Percentiles rank a stretch among this genome's conserved stretches.
Conservation (phyloP, 2,329 filamentous ascomycete genomes). For the Fusarium xyrophilum region DNA sequence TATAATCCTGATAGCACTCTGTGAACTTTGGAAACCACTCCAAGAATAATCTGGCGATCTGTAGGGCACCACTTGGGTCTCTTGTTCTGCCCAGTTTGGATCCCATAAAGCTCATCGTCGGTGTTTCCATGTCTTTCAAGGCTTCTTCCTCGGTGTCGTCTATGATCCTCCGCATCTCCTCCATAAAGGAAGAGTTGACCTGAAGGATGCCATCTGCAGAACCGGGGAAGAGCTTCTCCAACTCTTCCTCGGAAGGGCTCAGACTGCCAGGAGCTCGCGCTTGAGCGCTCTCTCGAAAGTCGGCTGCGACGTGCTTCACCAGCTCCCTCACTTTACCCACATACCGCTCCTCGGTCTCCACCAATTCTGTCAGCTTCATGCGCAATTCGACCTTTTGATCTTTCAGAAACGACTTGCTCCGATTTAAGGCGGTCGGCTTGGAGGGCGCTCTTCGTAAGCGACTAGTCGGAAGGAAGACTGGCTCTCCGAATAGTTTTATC, state of each 20-base stretch:
- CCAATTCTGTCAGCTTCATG: constrained; percentile 86
- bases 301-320: constrained; percentile 79
- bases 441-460: constrained; percentile 86
- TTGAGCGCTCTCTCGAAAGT: constrained; percentile 76
- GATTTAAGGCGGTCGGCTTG: constrained; percentile 79
- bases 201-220: constrained; percentile 82
- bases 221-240: constrained; percentile 80
- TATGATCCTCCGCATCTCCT: constrained; percentile 76
- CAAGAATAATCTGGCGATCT: constrained; percentile 80
- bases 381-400: constrained; percentile 85
- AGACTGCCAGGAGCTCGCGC: constrained; percentile 64
- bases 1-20: constrained; percentile 90
- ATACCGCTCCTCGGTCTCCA: constrained; percentile 94
- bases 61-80: constrained; percentile 79
- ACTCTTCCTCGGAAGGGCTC: constrained; percentile 74
- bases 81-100: constrained; percentile 58
- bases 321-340: constrained; percentile 86
- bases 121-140: constrained; percentile 73
- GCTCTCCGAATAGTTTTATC: constrained; percentile 80
- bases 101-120: constrained; percentile 51
- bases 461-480: constrained; percentile 85
- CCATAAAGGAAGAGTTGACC: constrained; percentile 81
- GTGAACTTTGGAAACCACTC: constrained; percentile 95
- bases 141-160: constrained; percentile 85
- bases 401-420: constrained; percentile 77